Base-by-base conservation (phyloP, 2,329 filamentous ascomycete species). In the Sporothrix brasiliensis region DNA sequence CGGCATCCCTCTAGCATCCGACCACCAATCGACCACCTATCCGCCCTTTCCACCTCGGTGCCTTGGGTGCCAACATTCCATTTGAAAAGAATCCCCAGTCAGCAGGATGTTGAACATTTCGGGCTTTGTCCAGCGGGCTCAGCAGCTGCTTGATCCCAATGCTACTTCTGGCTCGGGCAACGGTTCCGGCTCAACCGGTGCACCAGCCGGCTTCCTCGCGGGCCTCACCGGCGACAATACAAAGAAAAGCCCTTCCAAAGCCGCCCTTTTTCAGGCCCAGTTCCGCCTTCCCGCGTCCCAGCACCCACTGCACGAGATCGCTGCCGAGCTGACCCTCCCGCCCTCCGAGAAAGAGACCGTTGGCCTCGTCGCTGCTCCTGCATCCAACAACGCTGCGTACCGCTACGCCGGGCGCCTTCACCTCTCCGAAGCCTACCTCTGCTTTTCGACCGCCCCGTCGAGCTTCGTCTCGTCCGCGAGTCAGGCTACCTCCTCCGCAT, bases 271-370 rank as follows among this genome's bases (percentile, higher is more conserved):
- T 83, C 93, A 95, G 82, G 91, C 91, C 80, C 95, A 99, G 81
- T 99, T 99, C 83, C 92, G 95, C 75, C 90, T 99, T 47, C 95
- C 95, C 60, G 89, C 93, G 77, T 91, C 92, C 52, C 94, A 99
- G 81, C 94, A 92, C 73, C 95, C 95, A 70, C 87, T 98, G 71
- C 93, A 96, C 82, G 95, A 99, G 84, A 97, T 99, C 81, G 93
- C 92, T 72, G 94, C 95, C 77, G 95, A 99, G 83, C 88, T 99
- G 72, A 96, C 93, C 70, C 92, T 99, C 71, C 90, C 91, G 69
- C 89, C 66, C 24, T 66, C 73, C 21, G 73, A 74, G 21, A 74
- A 74, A 50, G 73, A 74, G 88, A 73, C 68, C 9, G 67, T 70
- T n/a, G 67, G 61, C 30, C 54, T 72, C 19, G 61, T 69, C 2